These are phyloP conservation scores for Oryza glumipatula DNA, from an alignment of 176 grass and related monocot species.

Conservation along the genomic window DNA sequence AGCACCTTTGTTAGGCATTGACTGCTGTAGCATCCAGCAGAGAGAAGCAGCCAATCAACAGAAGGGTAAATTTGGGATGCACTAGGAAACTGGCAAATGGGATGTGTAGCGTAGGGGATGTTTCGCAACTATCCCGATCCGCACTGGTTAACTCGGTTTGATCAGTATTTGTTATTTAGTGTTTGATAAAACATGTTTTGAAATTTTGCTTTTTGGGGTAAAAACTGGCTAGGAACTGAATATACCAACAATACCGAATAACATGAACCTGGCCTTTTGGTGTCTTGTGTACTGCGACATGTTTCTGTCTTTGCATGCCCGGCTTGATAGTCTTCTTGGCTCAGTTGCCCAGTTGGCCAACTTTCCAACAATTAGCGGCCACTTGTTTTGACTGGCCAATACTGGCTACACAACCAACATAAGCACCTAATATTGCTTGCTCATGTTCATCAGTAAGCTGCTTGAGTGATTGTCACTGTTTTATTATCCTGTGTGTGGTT, in stretches of 20 bases:
- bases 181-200: neutral
- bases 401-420: neutral
- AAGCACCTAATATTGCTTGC: neutral
- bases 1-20: neutral
- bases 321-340: neutral
- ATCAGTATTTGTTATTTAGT: neutral
- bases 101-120: too few relatives aligned
- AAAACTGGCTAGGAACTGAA: too few relatives aligned
- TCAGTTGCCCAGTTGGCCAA: neutral
- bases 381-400: neutral
- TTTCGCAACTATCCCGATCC: too few relatives aligned
- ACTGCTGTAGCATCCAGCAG: neutral
- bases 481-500: neutral
- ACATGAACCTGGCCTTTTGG: neutral
- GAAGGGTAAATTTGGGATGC: neutral
- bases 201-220: neutral
- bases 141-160: neutral
- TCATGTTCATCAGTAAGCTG: neutral
- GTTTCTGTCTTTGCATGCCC: neutral
- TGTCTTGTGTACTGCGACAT: neutral
- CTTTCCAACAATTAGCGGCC: neutral
- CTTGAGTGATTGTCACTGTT: neutral
- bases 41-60: neutral
- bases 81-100: neutral
- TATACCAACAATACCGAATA: neutral